phyloP scores from a whole-genome alignment of 257 asterid genomes.

The Solanum infundibuliforme region DNA sequence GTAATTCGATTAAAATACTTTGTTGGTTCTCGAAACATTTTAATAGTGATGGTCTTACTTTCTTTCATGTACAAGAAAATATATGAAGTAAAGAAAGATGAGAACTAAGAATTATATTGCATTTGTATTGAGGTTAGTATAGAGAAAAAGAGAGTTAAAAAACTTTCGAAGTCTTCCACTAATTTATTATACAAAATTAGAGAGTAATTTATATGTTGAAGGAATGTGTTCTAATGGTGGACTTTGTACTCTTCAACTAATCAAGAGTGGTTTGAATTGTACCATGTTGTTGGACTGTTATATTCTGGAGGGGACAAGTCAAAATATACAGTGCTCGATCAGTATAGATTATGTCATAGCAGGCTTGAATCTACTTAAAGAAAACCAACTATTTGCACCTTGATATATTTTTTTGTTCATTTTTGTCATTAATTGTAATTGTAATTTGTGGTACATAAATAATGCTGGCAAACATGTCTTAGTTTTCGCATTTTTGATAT shows the following conservation, averaged over 20 bases:
- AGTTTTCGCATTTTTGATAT: too few relatives aligned
- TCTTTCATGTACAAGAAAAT: not conserved
- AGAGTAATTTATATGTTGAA: not conserved
- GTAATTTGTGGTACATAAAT: too few relatives aligned
- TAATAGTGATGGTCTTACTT: not conserved
- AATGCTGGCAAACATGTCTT: too few relatives aligned
- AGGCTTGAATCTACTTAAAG: too few relatives aligned
- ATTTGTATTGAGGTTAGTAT: too few relatives aligned
- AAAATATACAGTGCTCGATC: accelerated
- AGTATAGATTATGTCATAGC: too few relatives aligned
- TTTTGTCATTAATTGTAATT: too few relatives aligned
- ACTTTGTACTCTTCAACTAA: too few relatives aligned
- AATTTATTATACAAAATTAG: not conserved
- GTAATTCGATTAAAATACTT: not conserved
- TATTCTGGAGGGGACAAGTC: accelerated
- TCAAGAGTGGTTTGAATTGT: accelerated
- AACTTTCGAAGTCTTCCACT: too few relatives aligned
- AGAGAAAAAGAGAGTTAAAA: accelerated
- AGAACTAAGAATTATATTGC: too few relatives aligned
- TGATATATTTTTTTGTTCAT: not conserved
- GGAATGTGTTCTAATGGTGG: too few relatives aligned
- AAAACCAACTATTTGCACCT: not conserved
- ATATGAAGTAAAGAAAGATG: not conserved
- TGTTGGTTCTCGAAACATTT: not conserved
- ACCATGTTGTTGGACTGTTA: accelerated